These are phyloP conservation scores for Myriosclerotinia scirpicola DNA, from an alignment of 2,329 filamentous ascomycete genomes.

Conservation along the genomic window DNA sequence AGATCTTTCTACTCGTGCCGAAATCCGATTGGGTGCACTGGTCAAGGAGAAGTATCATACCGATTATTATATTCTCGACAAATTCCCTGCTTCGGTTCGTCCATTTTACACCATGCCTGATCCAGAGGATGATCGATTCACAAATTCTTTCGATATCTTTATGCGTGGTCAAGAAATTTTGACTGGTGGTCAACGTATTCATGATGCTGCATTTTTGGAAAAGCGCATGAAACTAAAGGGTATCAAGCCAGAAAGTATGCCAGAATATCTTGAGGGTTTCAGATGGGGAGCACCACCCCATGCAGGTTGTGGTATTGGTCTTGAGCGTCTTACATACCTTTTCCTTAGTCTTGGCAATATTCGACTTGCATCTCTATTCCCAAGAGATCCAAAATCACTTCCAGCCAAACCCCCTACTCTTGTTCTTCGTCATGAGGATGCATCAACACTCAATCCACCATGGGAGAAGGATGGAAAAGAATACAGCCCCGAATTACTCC, in stretches of 20 bases:
- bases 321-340: constrained; percentile 86
- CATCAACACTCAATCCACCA: constrained; percentile 72
- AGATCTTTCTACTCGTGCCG: constrained; percentile 80
- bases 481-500: constrained; percentile 52
- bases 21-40: constrained; percentile 80
- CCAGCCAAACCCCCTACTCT: constrained; percentile 63
- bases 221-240: constrained; percentile 74
- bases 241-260: constrained; percentile 78
- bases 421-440: constrained; percentile 79
- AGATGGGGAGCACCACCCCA: constrained; percentile 87
- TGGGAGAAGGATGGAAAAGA: constrained; percentile 52
- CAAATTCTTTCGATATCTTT: constrained; percentile 95
- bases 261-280: constrained; percentile 87
- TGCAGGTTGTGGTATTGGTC: constrained; percentile 83
- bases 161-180: constrained; percentile 90
- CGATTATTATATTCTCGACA: constrained; percentile 93
- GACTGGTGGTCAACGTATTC: constrained; percentile 89
- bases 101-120: constrained; percentile 93
- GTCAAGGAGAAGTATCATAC: constrained; percentile 84
- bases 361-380: constrained; percentile 81
- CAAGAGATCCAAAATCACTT: constrained; percentile 84
- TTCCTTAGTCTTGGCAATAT: constrained; percentile 87
- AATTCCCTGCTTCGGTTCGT: constrained; percentile 79
- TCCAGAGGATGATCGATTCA: constrained; percentile 67
- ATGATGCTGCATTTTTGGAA: constrained; percentile 72